Conservation (phyloP, 371 early-diverging fungal species). For the Gilbertella persicaria region DNA sequence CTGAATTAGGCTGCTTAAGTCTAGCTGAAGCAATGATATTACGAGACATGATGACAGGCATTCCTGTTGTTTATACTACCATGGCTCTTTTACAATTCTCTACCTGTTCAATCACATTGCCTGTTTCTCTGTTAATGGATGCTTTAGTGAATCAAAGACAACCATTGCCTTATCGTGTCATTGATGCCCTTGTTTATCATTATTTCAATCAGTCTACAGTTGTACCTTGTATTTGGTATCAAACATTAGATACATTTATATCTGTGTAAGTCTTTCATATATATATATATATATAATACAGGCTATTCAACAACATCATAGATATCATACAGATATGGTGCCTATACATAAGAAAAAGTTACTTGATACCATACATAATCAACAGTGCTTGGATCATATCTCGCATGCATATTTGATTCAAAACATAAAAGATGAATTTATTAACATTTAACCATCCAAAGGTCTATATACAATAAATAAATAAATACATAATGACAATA, state of each 20-base stretch:
- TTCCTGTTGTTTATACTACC: slow-evolving; percentile 78
- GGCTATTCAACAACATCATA: background rate
- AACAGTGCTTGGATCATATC: background rate
- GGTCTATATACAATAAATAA: slow-evolving; percentile 23
- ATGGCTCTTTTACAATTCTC: slow-evolving; percentile 89
- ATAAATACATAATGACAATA: background rate
- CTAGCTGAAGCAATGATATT: slow-evolving; percentile 92
- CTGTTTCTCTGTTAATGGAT: slow-evolving; percentile 89
- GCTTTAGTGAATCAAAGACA: slow-evolving; percentile 95
- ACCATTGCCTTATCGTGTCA: slow-evolving; percentile 91
- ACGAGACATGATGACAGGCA: slow-evolving; percentile 84
- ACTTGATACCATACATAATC: slow-evolving; percentile 1
- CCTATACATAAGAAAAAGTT: slow-evolving; percentile 3
- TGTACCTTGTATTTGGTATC: slow-evolving; percentile 97
- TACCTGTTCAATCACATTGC: slow-evolving; percentile 88
- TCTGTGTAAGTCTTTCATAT: slow-evolving; percentile 63
- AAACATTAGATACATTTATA: slow-evolving; percentile 85
- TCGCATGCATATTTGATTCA: background rate
- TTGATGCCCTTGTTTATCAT: slow-evolving; percentile 93
- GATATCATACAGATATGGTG: slow-evolving; percentile 14
- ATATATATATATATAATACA: background rate
- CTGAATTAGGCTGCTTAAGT: slow-evolving; percentile 88
- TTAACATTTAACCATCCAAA: slow-evolving; percentile 34
- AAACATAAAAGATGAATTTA: background rate
- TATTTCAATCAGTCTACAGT: slow-evolving; percentile 77